Evolutionary conservation across 306 rosid genomes (phyloP).

Genomic region (Rosa persica): DNA sequence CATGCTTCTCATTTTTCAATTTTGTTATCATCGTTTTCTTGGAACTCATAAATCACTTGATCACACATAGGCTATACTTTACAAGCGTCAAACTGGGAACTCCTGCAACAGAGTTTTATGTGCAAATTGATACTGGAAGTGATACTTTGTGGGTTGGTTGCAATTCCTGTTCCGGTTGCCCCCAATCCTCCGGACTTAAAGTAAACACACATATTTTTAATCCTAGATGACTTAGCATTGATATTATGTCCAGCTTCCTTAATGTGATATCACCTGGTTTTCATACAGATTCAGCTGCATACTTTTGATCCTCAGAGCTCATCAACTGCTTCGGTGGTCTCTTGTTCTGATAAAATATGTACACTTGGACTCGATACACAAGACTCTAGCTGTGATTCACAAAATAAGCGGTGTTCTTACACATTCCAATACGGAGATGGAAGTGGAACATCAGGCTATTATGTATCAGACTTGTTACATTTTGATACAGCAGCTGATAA

Average conservation of each 20-base stretch:
- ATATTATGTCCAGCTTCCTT: neutral
- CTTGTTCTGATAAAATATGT: conserved; percentile 73
- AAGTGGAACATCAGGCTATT: conserved; percentile 77
- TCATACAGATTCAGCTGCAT: conserved; percentile 57
- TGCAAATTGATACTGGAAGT: conserved; percentile 86
- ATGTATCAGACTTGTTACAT: conserved; percentile 63
- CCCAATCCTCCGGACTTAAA: conserved; percentile 58
- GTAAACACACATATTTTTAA: conserved; percentile 31
- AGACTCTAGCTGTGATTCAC: conserved; percentile 60
- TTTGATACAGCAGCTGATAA: conserved; percentile 45
- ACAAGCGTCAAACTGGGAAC: conserved; percentile 67
- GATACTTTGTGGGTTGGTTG: conserved; percentile 78
- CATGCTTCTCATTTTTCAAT: neutral
- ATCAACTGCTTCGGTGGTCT: conserved; percentile 55
- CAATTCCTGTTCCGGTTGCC: conserved; percentile 70
- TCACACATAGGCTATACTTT: conserved; percentile 49
- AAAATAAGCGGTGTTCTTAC: conserved; percentile 66
- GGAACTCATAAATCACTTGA: neutral
- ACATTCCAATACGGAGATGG: conserved; percentile 81
- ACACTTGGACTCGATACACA: conserved; percentile 47
- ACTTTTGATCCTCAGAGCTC: conserved; percentile 59
- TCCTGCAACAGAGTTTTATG: conserved; percentile 64
- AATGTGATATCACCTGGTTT: neutral
- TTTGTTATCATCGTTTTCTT: neutral
- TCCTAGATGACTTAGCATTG: neutral